Evolutionary conservation across 805 yeast genomes (phyloP).

Genomic region (Lipomyces sp.): DNA sequence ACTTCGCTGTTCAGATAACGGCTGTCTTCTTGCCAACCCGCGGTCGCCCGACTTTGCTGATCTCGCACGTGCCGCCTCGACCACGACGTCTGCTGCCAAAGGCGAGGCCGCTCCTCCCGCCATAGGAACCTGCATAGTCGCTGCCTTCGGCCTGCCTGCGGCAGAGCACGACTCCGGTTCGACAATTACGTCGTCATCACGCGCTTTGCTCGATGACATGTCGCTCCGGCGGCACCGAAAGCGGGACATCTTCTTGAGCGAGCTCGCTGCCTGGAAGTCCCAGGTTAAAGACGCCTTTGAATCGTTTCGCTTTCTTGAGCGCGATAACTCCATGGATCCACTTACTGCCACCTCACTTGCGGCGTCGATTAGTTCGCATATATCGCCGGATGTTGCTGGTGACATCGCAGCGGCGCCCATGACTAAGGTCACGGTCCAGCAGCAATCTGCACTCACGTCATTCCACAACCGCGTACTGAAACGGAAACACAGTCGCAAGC

Average conservation of each 20-base stretch:
- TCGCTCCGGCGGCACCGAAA: conserved; percentile 14
- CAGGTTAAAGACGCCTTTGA: conserved; percentile 1
- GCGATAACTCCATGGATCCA: conserved; percentile 1
- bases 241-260: conserved; percentile 26
- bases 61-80: neutral
- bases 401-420: neutral
- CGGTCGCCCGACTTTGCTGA: conserved; percentile 11
- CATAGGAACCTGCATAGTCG: conserved; percentile 20
- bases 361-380: neutral
- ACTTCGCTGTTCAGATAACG: conserved; percentile 23
- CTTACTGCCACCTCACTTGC: neutral
- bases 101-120: conserved; percentile 21
- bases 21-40: conserved; percentile 12
- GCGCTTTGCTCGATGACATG: conserved; percentile 2
- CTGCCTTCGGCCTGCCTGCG: conserved; percentile 14
- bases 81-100: neutral
- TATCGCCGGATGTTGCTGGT: neutral
- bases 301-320: neutral
- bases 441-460: conserved; percentile 15
- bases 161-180: neutral
- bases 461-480: conserved; percentile 21
- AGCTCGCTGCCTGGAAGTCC: conserved; percentile 23
- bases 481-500: conserved; percentile 22
- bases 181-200: conserved; percentile 4
- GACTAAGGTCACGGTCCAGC: conserved; percentile 1